phyloP scores from a whole-genome alignment of 78 protist species.

The Creolimax fragrantissima region DNA sequence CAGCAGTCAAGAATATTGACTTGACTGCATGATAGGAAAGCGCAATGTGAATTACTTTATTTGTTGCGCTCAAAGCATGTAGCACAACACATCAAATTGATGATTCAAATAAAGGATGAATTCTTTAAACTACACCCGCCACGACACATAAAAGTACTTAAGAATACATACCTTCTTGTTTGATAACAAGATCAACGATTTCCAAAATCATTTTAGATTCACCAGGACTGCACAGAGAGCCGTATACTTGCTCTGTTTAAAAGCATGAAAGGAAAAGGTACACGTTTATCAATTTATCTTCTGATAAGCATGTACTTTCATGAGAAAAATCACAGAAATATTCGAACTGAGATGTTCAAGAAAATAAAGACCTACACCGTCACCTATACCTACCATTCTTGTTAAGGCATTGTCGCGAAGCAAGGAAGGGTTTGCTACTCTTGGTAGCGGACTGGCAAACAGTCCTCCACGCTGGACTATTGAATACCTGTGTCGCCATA shows the following conservation, averaged over 20 bases:
- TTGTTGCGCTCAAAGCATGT: no score
- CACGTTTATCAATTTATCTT: not conserved
- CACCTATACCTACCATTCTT: not conserved
- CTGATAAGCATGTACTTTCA: not conserved
- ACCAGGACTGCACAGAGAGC: not conserved
- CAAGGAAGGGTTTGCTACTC: not conserved
- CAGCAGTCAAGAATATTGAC: not conserved
- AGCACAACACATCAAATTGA: no score
- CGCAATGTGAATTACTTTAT: not conserved
- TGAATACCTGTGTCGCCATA: not conserved
- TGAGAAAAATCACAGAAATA: not conserved
- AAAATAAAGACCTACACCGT: not conserved
- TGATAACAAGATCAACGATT: not conserved
- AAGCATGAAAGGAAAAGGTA: not conserved
- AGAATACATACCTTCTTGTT: not conserved
- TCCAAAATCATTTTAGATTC: not conserved
- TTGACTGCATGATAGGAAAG: not conserved
- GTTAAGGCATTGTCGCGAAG: not conserved
- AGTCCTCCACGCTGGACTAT: not conserved
- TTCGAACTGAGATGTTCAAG: not conserved
- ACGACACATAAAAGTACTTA: not conserved
- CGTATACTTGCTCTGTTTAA: not conserved
- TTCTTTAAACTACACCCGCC: not conserved
- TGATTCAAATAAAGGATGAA: not conserved
- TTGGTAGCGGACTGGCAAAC: not conserved